Percentiles rank a stretch among this genome's conserved stretches.
Conservation (phyloP, 371 early-diverging fungal species). For the Polyrhizophydium stewartii region DNA sequence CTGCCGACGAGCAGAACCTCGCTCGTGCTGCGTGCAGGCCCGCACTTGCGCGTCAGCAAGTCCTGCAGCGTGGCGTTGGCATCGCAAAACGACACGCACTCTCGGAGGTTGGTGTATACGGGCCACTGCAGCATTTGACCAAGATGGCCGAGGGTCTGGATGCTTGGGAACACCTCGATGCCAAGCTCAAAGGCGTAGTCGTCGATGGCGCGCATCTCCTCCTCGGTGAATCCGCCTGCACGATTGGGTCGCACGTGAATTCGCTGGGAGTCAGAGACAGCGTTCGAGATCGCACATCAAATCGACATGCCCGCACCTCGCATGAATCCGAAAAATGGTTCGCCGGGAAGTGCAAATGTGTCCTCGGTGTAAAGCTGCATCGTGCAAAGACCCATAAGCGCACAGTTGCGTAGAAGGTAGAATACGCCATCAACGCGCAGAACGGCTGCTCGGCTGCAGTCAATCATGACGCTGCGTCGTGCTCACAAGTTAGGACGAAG, state of each 20-base stretch:
- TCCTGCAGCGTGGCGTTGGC: background rate
- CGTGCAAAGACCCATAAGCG: slow-evolving; percentile 79
- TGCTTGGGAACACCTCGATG: slow-evolving; percentile 86
- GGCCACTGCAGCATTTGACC: slow-evolving; percentile 91
- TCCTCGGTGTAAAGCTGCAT: slow-evolving; percentile 88
- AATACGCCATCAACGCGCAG: slow-evolving; percentile 55
- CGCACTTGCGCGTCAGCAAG: background rate
- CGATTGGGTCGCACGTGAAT: background rate
- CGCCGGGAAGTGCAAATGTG: slow-evolving; percentile 66
- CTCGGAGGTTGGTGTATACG: slow-evolving; percentile 65
- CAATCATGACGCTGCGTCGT: slow-evolving; percentile 55
- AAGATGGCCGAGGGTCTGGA: slow-evolving; percentile 85
- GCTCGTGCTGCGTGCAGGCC: slow-evolving; percentile 44
- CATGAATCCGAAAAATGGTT: slow-evolving; percentile 83
- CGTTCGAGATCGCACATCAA: background rate
- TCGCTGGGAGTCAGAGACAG: background rate
- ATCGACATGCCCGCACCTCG: slow-evolving; percentile 49
- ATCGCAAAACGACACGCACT: slow-evolving; percentile 23
- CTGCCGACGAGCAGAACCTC: slow-evolving; percentile 69
- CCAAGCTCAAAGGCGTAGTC: slow-evolving; percentile 74
- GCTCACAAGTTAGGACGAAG: background rate
- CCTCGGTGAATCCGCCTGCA: slow-evolving; percentile 62
- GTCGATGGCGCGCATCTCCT: slow-evolving; percentile 67
- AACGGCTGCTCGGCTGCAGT: slow-evolving; percentile 81
- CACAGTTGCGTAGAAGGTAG: slow-evolving; percentile 63